Conservation (phyloP, 1,284 basidiomycete species). For the Xanthoconium separans region DNA sequence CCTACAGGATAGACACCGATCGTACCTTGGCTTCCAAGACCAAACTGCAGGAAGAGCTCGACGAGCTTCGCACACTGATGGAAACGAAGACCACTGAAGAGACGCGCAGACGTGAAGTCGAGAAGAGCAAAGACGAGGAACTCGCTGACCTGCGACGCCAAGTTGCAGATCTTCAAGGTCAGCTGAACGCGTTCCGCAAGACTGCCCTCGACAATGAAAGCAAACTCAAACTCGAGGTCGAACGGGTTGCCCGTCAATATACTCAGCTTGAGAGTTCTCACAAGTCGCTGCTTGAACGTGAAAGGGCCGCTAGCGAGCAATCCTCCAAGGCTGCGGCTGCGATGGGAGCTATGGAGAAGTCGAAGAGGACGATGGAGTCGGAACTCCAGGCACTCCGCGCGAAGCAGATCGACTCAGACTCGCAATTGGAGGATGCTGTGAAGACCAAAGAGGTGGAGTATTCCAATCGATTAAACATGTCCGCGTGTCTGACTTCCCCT, state of each 20-base stretch:
- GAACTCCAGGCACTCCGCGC: constrained; percentile 73
- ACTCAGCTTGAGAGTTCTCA: constrained; percentile 57
- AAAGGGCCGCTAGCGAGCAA: constrained; percentile 51
- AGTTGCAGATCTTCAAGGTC: constrained; percentile 56
- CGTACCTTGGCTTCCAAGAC: constrained; percentile 51
- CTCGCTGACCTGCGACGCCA: constrained; percentile 73
- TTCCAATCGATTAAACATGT: not conserved
- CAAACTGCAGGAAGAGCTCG: constrained; percentile 80
- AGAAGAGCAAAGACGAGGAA: constrained; percentile 87
- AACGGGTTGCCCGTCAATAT: constrained; percentile 58
- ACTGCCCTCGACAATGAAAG: constrained; percentile 61
- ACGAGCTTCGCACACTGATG: constrained; percentile 80
- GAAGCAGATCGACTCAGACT: constrained; percentile 73
- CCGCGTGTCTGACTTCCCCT: constrained; percentile 2
- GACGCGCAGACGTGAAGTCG: constrained; percentile 78
- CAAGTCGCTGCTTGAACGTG: constrained; percentile 60
- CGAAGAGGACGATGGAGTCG: constrained; percentile 67
- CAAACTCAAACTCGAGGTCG: constrained; percentile 68
- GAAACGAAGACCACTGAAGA: constrained; percentile 88
- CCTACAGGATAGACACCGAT: constrained; percentile 61
- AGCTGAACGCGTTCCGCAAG: constrained; percentile 59
- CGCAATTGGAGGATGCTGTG: constrained; percentile 58
- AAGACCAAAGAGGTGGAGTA: constrained; percentile 72
- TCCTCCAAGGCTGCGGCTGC: constrained; percentile 52
- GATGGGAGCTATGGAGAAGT: constrained; percentile 67